Conservation (phyloP, 495 filamentous ascomycete species). For the Penicillium manginii region DNA sequence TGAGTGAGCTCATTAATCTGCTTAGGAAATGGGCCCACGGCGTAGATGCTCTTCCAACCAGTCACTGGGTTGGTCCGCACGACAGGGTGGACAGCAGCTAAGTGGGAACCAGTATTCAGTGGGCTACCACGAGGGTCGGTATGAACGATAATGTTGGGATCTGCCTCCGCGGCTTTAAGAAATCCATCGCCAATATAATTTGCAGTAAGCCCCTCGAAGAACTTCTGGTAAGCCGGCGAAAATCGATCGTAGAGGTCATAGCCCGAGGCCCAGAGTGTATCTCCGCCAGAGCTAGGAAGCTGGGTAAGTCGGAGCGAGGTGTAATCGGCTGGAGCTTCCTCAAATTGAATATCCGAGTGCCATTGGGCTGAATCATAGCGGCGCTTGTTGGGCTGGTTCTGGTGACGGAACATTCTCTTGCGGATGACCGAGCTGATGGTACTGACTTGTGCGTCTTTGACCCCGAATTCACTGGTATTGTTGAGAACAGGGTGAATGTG, state of each 20-base stretch:
- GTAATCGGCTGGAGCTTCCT: constrained; percentile 69
- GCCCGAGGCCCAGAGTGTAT: constrained; percentile 52
- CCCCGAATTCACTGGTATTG: constrained; percentile 41
- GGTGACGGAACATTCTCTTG: constrained; percentile 56
- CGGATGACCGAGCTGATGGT: constrained; percentile 61
- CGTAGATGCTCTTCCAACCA: constrained; percentile 76
- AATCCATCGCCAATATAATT: constrained; percentile 60
- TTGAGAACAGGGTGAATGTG: constrained; percentile 68
- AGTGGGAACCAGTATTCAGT: constrained; percentile 61
- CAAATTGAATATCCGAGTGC: constrained; percentile 74
- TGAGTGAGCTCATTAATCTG: constrained; percentile 61
- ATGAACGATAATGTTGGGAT: constrained; percentile 54
- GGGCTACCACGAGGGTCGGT: constrained; percentile 60
- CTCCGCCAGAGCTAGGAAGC: constrained; percentile 74
- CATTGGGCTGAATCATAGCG: constrained; percentile 45
- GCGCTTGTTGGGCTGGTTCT: constrained; percentile 25
- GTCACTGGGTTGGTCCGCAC: constrained; percentile 78
- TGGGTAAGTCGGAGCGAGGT: constrained; percentile 61
- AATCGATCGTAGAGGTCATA: constrained; percentile 67
- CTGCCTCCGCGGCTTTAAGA: constrained; percentile 49
- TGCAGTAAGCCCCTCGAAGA: constrained; percentile 69
- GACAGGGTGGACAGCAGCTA: constrained; percentile 70
- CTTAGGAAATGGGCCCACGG: constrained; percentile 62
- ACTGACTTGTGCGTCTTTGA: constrained; percentile 65
- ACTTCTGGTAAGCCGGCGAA: constrained; percentile 61